phyloP scores from a whole-genome alignment of 1,139 yeast species.

The Geotrichum candidum region DNA sequence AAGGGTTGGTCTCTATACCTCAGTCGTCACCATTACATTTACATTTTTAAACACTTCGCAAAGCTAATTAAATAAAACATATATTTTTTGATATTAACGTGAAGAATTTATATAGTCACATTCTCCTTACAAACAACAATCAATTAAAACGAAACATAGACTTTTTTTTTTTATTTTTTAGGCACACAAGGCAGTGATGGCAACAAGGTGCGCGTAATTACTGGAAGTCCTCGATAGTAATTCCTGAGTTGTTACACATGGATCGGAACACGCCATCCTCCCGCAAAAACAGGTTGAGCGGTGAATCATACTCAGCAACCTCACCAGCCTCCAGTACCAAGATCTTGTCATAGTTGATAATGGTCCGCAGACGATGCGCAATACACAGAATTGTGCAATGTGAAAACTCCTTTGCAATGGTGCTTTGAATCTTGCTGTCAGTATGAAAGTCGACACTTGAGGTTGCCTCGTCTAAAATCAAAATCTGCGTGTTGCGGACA shows the following conservation, averaged over 20 bases:
- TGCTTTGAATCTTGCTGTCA: conserved; percentile 61
- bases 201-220: background rate
- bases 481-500: conserved; percentile 59
- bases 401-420: conserved; percentile 55
- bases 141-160: background rate
- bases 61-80: background rate
- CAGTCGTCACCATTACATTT: no score
- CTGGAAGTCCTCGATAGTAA: conserved; percentile 39
- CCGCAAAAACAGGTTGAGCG: conserved; percentile 38
- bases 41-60: no score
- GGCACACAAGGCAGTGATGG: no score
- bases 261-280: conserved; percentile 47
- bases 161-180: no score
- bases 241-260: conserved; percentile 57
- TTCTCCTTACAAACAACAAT: background rate
- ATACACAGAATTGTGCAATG: conserved; percentile 69
- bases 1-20: no score
- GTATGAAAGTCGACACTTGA: conserved; percentile 78
- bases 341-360: conserved; percentile 57
- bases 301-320: conserved; percentile 53
- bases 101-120: background rate
- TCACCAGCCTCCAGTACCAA: conserved; percentile 62
- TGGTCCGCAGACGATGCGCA: conserved; percentile 72
- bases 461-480: conserved; percentile 77
- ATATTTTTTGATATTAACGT: background rate